Evolutionary conservation across 352 stramenopile species (phyloP).

Genomic region (Phytophthora constricta): DNA sequence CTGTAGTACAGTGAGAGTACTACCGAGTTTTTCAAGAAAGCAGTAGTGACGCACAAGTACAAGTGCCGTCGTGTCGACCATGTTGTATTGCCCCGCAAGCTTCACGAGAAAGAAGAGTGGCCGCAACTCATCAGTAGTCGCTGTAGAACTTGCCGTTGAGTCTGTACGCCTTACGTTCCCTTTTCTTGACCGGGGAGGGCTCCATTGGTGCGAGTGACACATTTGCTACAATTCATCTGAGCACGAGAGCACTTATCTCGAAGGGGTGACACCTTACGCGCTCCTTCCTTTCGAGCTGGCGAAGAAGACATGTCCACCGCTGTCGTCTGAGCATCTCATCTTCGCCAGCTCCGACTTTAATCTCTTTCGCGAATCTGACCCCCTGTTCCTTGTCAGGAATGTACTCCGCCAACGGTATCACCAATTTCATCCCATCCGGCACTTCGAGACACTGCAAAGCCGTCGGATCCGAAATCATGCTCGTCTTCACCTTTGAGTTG

Average conservation of each 20-base stretch:
- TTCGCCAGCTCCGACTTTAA: slow-evolving; percentile 11
- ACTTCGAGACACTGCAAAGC: slow-evolving; percentile 25
- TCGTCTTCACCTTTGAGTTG: slow-evolving; percentile 30
- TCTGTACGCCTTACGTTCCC: slow-evolving; percentile 9
- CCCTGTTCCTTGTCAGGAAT: slow-evolving; percentile 36
- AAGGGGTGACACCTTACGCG: slow-evolving; percentile 20
- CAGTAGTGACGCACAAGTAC: slow-evolving; percentile 83
- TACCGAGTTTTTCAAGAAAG: slow-evolving; percentile 80
- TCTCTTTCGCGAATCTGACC: slow-evolving; percentile 43
- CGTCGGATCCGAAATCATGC: slow-evolving; percentile 29
- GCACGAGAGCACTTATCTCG: slow-evolving; percentile 35
- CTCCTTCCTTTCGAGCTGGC: slow-evolving; percentile 16
- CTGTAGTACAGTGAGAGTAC: slow-evolving; percentile 63
- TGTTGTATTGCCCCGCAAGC: slow-evolving; percentile 87
- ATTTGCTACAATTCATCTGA: slow-evolving; percentile 40
- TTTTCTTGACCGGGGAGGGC: slow-evolving; percentile 12
- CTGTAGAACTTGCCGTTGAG: not conserved
- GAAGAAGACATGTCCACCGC: slow-evolving; percentile 19
- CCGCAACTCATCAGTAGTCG: slow-evolving; percentile 50
- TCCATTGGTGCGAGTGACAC: slow-evolving; percentile 10
- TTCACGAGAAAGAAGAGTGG: slow-evolving; percentile 90
- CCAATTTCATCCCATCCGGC: slow-evolving; percentile 24
- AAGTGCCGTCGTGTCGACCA: slow-evolving; percentile 86
- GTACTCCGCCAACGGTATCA: slow-evolving; percentile 17
- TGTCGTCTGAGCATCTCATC: slow-evolving; percentile 25